A percentile compares a stretch with the other conserved stretches of the same genome.
Conservation (phyloP, 2,329 filamentous ascomycete genomes). For the Keithomyces neogunnii region DNA sequence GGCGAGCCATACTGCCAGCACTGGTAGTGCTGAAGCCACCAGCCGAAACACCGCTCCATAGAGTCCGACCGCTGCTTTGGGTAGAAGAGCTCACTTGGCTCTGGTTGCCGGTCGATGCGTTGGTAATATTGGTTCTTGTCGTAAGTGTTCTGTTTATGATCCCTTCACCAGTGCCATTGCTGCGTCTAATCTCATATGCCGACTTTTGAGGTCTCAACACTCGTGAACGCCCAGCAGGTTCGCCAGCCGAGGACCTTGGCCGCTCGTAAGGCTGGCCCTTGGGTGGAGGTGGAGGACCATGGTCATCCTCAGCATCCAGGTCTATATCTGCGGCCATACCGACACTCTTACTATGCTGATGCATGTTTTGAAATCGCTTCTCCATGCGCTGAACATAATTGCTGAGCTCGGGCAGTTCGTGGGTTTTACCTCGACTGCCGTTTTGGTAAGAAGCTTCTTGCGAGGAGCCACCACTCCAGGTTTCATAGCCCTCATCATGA, state of each 20-base stretch:
- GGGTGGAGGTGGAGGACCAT: constrained; percentile 55
- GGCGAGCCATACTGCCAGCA: constrained; percentile 82
- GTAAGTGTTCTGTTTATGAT: constrained; percentile 73
- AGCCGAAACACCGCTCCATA: constrained; percentile 92
- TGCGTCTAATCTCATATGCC: constrained; percentile 64
- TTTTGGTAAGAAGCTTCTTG: constrained; percentile 35
- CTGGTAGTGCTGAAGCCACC: constrained; percentile 90
- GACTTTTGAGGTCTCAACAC: constrained; percentile 60
- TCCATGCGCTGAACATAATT: constrained; percentile 94
- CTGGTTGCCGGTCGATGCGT: constrained; percentile 62
- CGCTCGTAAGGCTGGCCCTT: constrained; percentile 43
- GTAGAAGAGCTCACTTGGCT: constrained; percentile 69
- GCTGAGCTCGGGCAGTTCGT: constrained; percentile 61
- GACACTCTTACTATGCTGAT: constrained; percentile 45
- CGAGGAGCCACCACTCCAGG: constrained; percentile 46
- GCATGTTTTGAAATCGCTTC: constrained; percentile 63
- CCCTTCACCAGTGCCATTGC: background rate
- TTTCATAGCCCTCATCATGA: constrained; percentile 53
- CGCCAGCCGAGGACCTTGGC: constrained; percentile 51
- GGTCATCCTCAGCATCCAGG: constrained; percentile 25
- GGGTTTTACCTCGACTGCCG: constrained; percentile 35
- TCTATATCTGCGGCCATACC: constrained; percentile 8
- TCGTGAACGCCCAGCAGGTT: constrained; percentile 28
- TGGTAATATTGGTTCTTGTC: constrained; percentile 78
- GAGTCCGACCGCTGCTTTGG: constrained; percentile 69